Evolutionary conservation across 2,329 filamentous ascomycete species (phyloP).

Genomic region (Gnomoniopsis sp.): DNA sequence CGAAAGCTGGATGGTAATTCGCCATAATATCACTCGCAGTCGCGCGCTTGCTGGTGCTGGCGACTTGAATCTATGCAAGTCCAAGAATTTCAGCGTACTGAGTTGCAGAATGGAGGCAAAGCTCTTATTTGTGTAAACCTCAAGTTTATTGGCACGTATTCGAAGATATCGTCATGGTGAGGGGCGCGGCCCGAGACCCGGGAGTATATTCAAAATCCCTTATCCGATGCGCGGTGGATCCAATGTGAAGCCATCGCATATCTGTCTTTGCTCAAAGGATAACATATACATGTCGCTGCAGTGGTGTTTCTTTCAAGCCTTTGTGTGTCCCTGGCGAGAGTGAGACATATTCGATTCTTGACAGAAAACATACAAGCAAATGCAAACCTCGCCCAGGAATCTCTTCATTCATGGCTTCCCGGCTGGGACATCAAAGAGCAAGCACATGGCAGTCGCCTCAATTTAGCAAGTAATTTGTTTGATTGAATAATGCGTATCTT

Average conservation of each 20-base stretch:
- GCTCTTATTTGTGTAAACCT: neutral
- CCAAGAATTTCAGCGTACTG: too few species aligned
- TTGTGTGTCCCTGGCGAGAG: neutral
- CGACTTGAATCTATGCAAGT: too few species aligned
- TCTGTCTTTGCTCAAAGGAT: neutral
- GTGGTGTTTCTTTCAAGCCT: neutral
- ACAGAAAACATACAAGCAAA: neutral
- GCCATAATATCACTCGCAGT: conserved; percentile 5
- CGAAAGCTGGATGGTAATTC: conserved; percentile 27
- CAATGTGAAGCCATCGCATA: neutral
- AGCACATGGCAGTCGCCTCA: too few species aligned
- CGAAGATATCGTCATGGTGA: neutral
- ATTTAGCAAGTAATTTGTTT: neutral
- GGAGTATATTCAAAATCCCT: neutral
- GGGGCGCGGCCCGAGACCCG: neutral
- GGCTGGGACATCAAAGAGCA: too few species aligned
- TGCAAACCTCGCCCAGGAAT: too few species aligned
- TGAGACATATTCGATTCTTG: too few species aligned
- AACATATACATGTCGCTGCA: neutral
- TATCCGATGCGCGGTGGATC: neutral
- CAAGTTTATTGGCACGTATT: neutral
- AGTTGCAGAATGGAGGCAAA: neutral
- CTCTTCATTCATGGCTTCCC: too few species aligned
- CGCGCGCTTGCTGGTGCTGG: too few species aligned
- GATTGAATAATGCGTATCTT: neutral